A percentile compares a stretch with the other conserved stretches of the same genome.
phyloP scores from a whole-genome alignment of 2,329 filamentous ascomycete genomes.

The Fusarium praegraminearum region DNA sequence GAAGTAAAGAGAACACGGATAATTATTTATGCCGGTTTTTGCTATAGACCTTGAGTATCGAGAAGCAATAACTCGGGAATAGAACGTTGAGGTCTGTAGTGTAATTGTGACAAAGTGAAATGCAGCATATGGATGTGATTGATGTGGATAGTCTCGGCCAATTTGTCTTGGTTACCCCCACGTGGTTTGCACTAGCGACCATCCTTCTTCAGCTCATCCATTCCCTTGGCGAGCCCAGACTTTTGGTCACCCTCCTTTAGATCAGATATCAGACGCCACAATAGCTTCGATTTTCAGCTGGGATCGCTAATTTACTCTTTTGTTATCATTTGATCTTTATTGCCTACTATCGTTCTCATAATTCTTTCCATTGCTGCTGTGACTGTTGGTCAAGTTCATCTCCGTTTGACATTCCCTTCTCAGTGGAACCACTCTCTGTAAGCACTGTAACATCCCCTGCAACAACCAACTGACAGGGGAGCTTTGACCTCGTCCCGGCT shows the following conservation, averaged over 20 bases:
- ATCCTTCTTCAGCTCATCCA: constrained; percentile 21
- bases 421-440: constrained; percentile 18
- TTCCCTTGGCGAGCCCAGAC: constrained; percentile 6
- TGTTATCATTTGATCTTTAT: fast-evolving
- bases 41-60: neutral
- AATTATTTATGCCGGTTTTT: neutral
- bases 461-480: neutral
- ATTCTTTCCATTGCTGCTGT: neutral
- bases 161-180: constrained; percentile 32
- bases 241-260: constrained; percentile 16
- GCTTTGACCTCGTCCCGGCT: constrained; percentile 29
- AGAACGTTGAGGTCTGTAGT: neutral
- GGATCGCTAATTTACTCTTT: neutral
- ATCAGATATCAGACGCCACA: constrained; percentile 28
- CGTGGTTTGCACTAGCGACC: constrained; percentile 31
- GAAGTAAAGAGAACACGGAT: neutral
- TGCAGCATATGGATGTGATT: constrained; percentile 25
- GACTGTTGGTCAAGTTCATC: neutral
- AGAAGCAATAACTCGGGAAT: neutral
- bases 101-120: constrained; percentile 45
- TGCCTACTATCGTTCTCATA: fast-evolving
- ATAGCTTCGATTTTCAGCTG: neutral
- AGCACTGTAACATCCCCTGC: constrained; percentile 34
- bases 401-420: neutral
- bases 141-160: constrained; percentile 9